Evolutionary conservation across 2,329 filamentous ascomycete genomes (phyloP), one percentile per base, ranked within the genome.

Genomic region (Epichloe sp.): DNA sequence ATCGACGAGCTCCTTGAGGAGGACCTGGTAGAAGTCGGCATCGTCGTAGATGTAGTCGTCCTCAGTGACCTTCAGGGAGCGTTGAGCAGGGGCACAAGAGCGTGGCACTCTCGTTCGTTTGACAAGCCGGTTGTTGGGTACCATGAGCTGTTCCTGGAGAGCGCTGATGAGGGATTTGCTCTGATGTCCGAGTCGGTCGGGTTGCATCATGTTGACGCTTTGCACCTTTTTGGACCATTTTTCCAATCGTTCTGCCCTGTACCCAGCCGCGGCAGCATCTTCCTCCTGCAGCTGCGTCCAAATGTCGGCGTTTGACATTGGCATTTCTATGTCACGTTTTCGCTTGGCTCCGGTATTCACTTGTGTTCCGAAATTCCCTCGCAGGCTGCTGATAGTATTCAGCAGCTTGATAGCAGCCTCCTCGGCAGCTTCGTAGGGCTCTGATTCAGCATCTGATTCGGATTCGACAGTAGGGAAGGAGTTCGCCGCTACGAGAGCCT

Each of bases 1-100:
- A 63, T 95, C 88, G 10, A 98, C 85, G 1, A 98, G 81, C 62
- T 95, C 88, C 65, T 95, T 94, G 31, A 98, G 79, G 2, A 98
- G 78, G 14, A 93, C 73, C 65, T 95, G 88, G 70, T 98, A 98
- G 67, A 97, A 96, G 64, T 94, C 83, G 11, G 87, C 88, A 60
- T 98, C 93, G 64, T 97, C 91, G 71, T 93, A 98, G 58, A 95
- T 82, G 19, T 73, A 69, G 1, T 67, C 64, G 60, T 83, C 81
- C 57, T 83, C 76, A 10, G 70, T 67, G 23, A 81, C 61, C 61
- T 79, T 78, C 56, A 69, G 70, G 34, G 75, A 74, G 0, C 77
- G 76, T 59, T 91, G 86, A 0, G 79, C 69, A 0, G 86, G 86
- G 0, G 86, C 86, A 60, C 86, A 90, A 1, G 86, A 89, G 19